Evolutionary conservation across 2,329 filamentous ascomycete genomes (phyloP).

Genomic region (Claviceps monticola): DNA sequence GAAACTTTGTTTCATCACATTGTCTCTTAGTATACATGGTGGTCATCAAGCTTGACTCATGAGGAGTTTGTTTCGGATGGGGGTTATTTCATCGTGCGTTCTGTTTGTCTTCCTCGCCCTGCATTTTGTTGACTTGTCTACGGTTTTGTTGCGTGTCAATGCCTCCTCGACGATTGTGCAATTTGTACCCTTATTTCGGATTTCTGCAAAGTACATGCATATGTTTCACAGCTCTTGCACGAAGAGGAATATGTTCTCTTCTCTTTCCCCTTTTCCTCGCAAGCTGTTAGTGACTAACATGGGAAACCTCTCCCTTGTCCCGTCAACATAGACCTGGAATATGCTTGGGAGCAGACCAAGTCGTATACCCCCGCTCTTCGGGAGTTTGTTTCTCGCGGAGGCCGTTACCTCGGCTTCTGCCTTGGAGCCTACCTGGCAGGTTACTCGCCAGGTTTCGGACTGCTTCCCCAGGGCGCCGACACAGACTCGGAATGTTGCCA

Average conservation of each 20-base stretch:
- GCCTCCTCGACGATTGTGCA: background rate
- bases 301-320: background rate
- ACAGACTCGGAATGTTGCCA: constrained; percentile 8
- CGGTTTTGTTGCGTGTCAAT: background rate
- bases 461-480: constrained; percentile 9
- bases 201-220: background rate
- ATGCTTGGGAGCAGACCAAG: constrained; percentile 10
- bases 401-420: constrained; percentile 15
- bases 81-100: background rate
- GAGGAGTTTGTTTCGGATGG: background rate
- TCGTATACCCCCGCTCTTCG: constrained; percentile 7
- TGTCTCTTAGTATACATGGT: background rate
- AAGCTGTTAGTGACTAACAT: background rate
- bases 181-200: background rate
- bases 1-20: background rate
- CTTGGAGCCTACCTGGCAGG: constrained; percentile 16
- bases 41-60: background rate
- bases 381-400: constrained; percentile 12
- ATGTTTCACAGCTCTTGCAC: background rate
- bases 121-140: background rate
- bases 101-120: background rate
- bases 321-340: constrained; percentile 9
- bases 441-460: constrained; percentile 9
- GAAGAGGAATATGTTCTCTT: background rate
- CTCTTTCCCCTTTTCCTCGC: background rate